These are phyloP conservation scores for Takashimella koratensis DNA, from an alignment of 1,284 basidiomycete species.

Conservation along the genomic window DNA sequence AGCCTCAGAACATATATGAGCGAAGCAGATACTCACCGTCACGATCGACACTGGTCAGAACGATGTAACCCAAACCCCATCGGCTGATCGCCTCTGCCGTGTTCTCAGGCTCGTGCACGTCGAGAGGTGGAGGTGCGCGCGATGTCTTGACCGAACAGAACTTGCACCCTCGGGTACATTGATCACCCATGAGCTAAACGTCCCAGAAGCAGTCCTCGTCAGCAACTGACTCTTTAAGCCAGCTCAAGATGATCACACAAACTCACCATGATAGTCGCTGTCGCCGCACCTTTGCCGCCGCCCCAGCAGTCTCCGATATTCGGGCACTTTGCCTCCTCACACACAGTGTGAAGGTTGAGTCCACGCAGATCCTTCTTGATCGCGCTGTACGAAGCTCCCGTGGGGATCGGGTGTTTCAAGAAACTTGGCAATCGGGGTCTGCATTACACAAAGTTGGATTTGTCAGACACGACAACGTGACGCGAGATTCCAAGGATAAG, in stretches of 20 bases:
- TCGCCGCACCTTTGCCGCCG: conserved; percentile 80
- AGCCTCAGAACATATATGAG: background rate
- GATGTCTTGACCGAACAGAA: conserved; percentile 99
- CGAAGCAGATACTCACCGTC: conserved; percentile 73
- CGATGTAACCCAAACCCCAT: conserved; percentile 98
- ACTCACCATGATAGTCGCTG: conserved; percentile 96
- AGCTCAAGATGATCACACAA: background rate
- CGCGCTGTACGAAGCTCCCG: conserved; percentile 78
- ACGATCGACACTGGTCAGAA: conserved; percentile 92
- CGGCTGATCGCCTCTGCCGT: conserved; percentile 97
- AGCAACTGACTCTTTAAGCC: too few species aligned
- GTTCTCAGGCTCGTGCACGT: conserved; percentile 95
- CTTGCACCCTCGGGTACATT: conserved; percentile 94
- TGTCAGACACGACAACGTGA: too few species aligned
- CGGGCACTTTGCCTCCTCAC: conserved; percentile 97
- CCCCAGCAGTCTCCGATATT: conserved; percentile 99
- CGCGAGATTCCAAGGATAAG: too few species aligned
- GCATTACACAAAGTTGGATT: too few species aligned
- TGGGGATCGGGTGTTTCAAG: conserved; percentile 91
- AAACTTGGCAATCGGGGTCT: conserved; percentile 87
- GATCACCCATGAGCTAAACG: conserved; percentile 96
- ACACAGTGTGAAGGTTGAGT: conserved; percentile 89
- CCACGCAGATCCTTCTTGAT: conserved; percentile 96
- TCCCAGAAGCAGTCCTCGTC: too few species aligned
- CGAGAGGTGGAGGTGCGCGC: conserved; percentile 77